These are phyloP conservation scores for Rhizopus arrhizus DNA, from an alignment of 371 early-diverging fungal species.

Conservation along the genomic window DNA sequence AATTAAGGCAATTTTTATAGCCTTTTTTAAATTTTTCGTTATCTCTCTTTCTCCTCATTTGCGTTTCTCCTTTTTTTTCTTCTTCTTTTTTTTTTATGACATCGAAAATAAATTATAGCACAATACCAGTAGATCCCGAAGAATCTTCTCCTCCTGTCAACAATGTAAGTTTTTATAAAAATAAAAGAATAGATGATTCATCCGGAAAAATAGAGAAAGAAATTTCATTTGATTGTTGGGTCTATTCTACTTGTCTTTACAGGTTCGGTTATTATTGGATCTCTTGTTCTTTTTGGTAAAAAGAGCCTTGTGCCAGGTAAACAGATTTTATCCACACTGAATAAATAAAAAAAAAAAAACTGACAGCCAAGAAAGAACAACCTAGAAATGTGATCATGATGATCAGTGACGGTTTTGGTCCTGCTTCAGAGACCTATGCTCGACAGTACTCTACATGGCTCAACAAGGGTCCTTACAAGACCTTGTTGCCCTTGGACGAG, in stretches of 20 bases:
- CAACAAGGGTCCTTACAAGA: constrained; percentile 39
- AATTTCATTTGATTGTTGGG: constrained; percentile 20
- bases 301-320: constrained; percentile 18
- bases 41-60: too few species aligned
- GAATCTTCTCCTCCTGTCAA: background rate
- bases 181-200: background rate
- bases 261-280: constrained; percentile 17
- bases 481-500: constrained; percentile 71
- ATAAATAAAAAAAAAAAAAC: background rate
- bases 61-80: too few species aligned
- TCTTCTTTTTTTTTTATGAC: background rate
- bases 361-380: background rate
- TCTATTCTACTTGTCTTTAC: constrained; percentile 18
- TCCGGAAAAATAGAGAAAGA: constrained; percentile 13
- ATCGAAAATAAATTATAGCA: constrained; percentile 1
- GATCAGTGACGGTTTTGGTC: constrained; percentile 94
- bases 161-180: constrained; percentile 15
- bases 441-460: constrained; percentile 72
- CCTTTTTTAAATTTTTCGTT: too few species aligned
- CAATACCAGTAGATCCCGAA: background rate
- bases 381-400: constrained; percentile 82
- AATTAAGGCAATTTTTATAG: too few species aligned
- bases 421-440: constrained; percentile 89
- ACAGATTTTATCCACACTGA: background rate
- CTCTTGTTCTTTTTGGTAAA: constrained; percentile 13